Percentiles rank a stretch among this genome's conserved stretches.
Evolutionary conservation across 805 yeast genomes (phyloP).

Genomic region (Barnettozyma siamensis): DNA sequence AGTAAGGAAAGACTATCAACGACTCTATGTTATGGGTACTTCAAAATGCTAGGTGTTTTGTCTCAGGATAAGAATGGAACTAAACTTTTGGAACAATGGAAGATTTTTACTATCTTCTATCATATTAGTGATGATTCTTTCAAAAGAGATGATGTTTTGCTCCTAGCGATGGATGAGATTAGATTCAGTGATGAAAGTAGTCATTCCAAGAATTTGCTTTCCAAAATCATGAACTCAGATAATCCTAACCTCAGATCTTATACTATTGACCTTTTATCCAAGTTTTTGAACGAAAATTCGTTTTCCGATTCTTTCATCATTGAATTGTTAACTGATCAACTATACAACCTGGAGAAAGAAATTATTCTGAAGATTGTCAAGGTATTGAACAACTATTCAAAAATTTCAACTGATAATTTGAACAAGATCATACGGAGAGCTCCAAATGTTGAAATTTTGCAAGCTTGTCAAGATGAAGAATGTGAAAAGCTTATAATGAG

Average conservation of each 20-base stretch:
- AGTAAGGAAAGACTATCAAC: conserved; percentile 51
- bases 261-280: conserved; percentile 51
- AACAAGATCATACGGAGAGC: conserved; percentile 43
- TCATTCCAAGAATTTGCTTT: conserved; percentile 62
- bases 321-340: conserved; percentile 52
- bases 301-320: conserved; percentile 37
- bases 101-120: conserved; percentile 73
- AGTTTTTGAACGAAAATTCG: conserved; percentile 30
- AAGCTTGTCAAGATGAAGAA: conserved; percentile 8
- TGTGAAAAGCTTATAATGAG: conserved; percentile 55
- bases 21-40: conserved; percentile 71
- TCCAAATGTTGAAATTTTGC: conserved; percentile 44
- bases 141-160: conserved; percentile 50
- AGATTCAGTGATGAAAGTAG: conserved; percentile 49
- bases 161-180: conserved; percentile 53
- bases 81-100: conserved; percentile 70
- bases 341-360: conserved; percentile 58
- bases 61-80: conserved; percentile 58
- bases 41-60: conserved; percentile 70
- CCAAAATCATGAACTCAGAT: conserved; percentile 56
- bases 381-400: conserved; percentile 46
- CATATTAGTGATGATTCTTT: conserved; percentile 56
- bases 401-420: conserved; percentile 43
- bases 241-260: conserved; percentile 45
- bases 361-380: conserved; percentile 54